A percentile compares a stretch with the other conserved stretches of the same genome.
Evolutionary conservation across 306 rosid genomes (phyloP).

Genomic region (Pyrus pyrifolia): DNA sequence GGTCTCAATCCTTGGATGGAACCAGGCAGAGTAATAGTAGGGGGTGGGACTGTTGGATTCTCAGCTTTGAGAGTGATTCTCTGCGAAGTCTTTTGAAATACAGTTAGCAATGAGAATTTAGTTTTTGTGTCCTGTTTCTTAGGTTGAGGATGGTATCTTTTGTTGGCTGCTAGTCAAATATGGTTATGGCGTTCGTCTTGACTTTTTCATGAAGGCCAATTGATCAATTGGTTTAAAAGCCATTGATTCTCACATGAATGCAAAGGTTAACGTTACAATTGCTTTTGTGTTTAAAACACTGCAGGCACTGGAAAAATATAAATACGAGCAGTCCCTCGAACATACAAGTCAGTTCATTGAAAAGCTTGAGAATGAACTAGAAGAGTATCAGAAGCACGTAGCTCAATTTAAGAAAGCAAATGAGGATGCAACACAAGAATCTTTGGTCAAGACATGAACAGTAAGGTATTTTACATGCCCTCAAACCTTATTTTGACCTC

Average conservation of each 20-base stretch:
- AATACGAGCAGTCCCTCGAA: conserved; percentile 68
- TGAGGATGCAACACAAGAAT: conserved; percentile 26
- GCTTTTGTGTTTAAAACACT: conserved; percentile 16
- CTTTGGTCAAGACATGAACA: conserved; percentile 6
- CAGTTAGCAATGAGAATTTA: too few species aligned
- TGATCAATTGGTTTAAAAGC: background rate
- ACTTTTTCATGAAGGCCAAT: background rate
- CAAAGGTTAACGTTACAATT: background rate
- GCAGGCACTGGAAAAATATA: conserved; percentile 74
- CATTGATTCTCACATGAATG: background rate
- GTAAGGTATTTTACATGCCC: background rate
- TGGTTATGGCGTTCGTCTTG: too few species aligned
- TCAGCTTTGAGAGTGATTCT: too few species aligned
- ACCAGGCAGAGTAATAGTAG: too few species aligned
- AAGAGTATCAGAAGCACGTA: conserved; percentile 55
- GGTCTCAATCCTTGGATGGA: too few species aligned
- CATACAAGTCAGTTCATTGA: conserved; percentile 87
- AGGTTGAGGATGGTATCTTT: too few species aligned
- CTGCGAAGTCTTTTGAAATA: too few species aligned
- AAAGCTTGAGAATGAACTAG: conserved; percentile 75
- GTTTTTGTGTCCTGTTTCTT: too few species aligned
- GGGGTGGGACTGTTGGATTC: too few species aligned
- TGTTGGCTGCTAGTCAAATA: too few species aligned
- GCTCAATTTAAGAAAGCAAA: conserved; percentile 43
- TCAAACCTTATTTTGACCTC: background rate